These are phyloP conservation scores for Emmonsiellopsis sp. DNA, from an alignment of 2,329 filamentous ascomycete species.

Conservation along the genomic window DNA sequence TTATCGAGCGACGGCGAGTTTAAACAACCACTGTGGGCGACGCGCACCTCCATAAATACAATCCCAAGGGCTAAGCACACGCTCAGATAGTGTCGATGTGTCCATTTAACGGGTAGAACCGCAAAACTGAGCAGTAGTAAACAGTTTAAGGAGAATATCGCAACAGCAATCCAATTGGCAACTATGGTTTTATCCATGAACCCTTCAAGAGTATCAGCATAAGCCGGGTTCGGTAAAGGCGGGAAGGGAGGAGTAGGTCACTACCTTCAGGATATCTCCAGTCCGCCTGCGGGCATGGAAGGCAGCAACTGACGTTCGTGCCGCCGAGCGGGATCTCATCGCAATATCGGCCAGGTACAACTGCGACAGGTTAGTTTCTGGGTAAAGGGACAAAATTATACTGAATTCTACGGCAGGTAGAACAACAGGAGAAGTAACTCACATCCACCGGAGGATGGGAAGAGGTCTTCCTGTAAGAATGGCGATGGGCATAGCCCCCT, in stretches of 20 bases:
- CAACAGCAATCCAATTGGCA: conserved; percentile 77
- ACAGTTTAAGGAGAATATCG: conserved; percentile 58
- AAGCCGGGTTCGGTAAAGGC: background rate
- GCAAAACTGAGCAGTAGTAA: conserved; percentile 75
- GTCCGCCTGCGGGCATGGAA: conserved; percentile 80
- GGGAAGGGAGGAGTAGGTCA: conserved; percentile 22
- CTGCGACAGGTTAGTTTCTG: conserved; percentile 28
- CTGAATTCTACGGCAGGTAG: conserved; percentile 25
- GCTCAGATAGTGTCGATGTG: conserved; percentile 84
- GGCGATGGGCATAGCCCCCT: conserved; percentile 54
- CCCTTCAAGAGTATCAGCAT: conserved; percentile 23
- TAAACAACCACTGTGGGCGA: background rate
- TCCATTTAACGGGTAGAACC: conserved; percentile 75
- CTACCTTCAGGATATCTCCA: conserved; percentile 57
- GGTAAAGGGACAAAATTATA: conserved; percentile 33
- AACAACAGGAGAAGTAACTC: conserved; percentile 2
- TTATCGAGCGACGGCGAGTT: no score
- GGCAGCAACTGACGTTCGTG: conserved; percentile 58
- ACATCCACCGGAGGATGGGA: conserved; percentile 57
- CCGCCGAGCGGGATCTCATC: conserved; percentile 31
- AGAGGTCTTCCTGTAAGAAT: conserved; percentile 57
- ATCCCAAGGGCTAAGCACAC: conserved; percentile 73
- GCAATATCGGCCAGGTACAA: conserved; percentile 53
- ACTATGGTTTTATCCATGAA: conserved; percentile 50
- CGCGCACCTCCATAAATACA: conserved; percentile 66